Percentiles rank a stretch among this genome's conserved stretches.
phyloP scores from a whole-genome alignment of 1,139 yeast genomes.

The Hanseniaspora uvarum region DNA sequence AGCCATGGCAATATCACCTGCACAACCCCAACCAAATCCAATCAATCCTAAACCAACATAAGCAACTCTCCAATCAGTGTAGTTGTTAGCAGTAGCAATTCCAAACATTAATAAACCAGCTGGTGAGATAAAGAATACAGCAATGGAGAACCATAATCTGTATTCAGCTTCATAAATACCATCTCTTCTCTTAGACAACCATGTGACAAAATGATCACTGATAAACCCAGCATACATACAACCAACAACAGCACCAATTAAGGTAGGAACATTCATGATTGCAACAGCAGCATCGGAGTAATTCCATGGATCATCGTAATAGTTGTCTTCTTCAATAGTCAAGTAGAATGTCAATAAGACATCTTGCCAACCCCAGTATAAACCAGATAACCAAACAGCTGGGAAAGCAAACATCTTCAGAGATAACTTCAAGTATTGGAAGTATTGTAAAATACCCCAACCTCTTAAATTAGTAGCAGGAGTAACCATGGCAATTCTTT shows the following conservation, averaged over 20 bases:
- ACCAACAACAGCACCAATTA: slow-evolving; percentile 73
- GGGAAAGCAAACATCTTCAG: slow-evolving; percentile 55
- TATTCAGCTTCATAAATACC: slow-evolving; percentile 75
- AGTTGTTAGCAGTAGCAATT: slow-evolving; percentile 57
- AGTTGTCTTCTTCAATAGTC: slow-evolving; percentile 67
- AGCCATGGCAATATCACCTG: slow-evolving; percentile 65
- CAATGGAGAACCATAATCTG: slow-evolving; percentile 59
- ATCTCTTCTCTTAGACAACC: slow-evolving; percentile 59
- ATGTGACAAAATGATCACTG: slow-evolving; percentile 64
- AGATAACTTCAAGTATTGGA: slow-evolving; percentile 46
- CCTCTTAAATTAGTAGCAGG: slow-evolving; percentile 60
- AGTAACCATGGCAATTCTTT: slow-evolving; percentile 52
- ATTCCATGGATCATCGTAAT: slow-evolving; percentile 61
- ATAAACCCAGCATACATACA: slow-evolving; percentile 67
- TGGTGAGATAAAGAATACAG: slow-evolving; percentile 62
- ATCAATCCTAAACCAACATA: slow-evolving; percentile 59
- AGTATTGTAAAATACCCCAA: slow-evolving; percentile 58
- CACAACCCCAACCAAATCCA: slow-evolving; percentile 66
- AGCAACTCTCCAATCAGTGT: slow-evolving; percentile 48
- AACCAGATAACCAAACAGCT: slow-evolving; percentile 68
- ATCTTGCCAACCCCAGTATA: slow-evolving; percentile 79
- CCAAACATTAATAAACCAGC: slow-evolving; percentile 72
- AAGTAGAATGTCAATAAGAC: slow-evolving; percentile 71
- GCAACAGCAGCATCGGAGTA: slow-evolving; percentile 69
- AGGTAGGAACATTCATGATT: slow-evolving; percentile 70